Base-by-base conservation (phyloP, 2,329 filamentous ascomycete genomes). In the Colletotrichum filicis region DNA sequence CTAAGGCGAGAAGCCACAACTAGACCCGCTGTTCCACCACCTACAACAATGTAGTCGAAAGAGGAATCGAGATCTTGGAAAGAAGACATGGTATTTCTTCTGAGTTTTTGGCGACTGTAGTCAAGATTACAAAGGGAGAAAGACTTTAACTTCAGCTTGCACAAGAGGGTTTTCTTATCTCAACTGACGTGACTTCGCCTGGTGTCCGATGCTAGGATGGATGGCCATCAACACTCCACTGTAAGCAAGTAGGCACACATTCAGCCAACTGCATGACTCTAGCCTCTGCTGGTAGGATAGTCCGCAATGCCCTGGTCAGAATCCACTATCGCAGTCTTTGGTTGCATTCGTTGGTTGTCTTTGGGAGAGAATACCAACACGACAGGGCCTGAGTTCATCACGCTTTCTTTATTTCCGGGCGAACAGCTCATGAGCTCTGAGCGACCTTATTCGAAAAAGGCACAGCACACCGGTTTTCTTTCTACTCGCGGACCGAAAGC, bases 1-100 rank as follows among this genome's bases (percentile, higher is more conserved):
- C 77, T 76, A 9, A 82, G 74, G 28, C 80, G 79, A n/a, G 78
- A 79, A 24, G 80, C 79, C 22, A 82, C 74, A 22, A 82, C 80
- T 11, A 80, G 77, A n/a, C 81, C 80, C 0, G 79, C 73, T 3
- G 80, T 79, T 12, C 81, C 81, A 30, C 81, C 80, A 6, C 81
- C 80, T 2, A 81, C 78, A 42, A 81, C 75, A 26, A 80, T 71
- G 62, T 80, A 81, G 66, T 81, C 22, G 32, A 64, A 68, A n/a
- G 24, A 16, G 32, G 37, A 14, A 35, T 65, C 64, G 26, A 66
- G 16, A 35, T 3, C 24, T 28, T 70, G 14, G 5, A 30, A 30
- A 26, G 52, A 37, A 26, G 58, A 0, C 69, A 68, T 72, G 26
- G 58, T 46, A 14, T 26, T 5, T 6, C 26, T 30, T 62, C 24